These are phyloP conservation scores for Fusarium verticillioides DNA, from an alignment of 2,329 filamentous ascomycete genomes.

Conservation along the genomic window DNA sequence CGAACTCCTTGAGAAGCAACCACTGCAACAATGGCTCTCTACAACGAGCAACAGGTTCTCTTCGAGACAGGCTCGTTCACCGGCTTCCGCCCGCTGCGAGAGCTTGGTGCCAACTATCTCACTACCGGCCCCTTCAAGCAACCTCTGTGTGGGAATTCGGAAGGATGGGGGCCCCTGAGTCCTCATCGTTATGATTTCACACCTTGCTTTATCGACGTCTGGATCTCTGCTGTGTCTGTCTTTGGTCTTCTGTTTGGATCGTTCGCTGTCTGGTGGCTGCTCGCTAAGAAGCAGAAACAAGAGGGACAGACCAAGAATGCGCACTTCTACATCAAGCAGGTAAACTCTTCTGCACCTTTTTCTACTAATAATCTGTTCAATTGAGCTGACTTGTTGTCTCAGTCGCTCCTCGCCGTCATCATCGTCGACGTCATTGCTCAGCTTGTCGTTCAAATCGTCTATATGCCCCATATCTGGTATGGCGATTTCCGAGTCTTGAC, in stretches of 20 bases:
- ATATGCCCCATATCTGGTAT: conserved; percentile 75
- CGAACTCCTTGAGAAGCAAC: conserved; percentile 13
- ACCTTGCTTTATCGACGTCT: conserved; percentile 95
- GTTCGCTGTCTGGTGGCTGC: conserved; percentile 81
- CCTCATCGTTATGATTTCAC: conserved; percentile 91
- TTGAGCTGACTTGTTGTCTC: conserved; percentile 17
- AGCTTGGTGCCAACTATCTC: conserved; percentile 71
- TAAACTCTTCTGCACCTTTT: conserved; percentile 52
- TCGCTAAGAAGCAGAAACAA: conserved; percentile 71
- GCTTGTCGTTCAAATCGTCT: conserved; percentile 78
- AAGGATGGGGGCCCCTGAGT: conserved; percentile 96
- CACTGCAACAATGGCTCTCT: conserved; percentile 45
- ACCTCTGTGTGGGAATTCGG: conserved; percentile 85
- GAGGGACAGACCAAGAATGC: conserved; percentile 80
- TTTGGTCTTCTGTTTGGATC: conserved; percentile 84
- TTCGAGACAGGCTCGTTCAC: conserved; percentile 70
- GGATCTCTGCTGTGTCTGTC: conserved; percentile 80
- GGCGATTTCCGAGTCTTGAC: conserved; percentile 90
- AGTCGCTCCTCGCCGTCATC: conserved; percentile 73
- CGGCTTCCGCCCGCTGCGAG: conserved; percentile 62
- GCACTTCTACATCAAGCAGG: conserved; percentile 94
- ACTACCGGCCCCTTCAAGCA: conserved; percentile 66
- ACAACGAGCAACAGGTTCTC: conserved; percentile 58
- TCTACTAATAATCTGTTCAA: not conserved
- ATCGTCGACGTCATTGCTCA: conserved; percentile 76